Base-by-base conservation (phyloP, 1,139 yeast species). In the Kodamaea ohmeri region DNA sequence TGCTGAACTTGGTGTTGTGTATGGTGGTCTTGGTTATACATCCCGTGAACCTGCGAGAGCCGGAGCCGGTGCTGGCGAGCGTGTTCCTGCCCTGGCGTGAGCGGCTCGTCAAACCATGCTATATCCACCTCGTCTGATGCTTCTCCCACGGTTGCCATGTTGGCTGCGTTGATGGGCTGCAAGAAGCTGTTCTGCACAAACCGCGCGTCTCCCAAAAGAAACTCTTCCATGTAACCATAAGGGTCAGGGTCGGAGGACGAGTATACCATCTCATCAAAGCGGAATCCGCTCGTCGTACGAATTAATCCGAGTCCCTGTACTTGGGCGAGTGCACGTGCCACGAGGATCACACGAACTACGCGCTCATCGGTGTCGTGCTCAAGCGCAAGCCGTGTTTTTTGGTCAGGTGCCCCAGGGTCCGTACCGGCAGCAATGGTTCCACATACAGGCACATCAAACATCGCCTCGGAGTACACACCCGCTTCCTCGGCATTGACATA, bases 401-500 rank as follows among this genome's bases (percentile, higher is more conserved):
- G 50, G 42, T 40, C 49, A 9, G 44, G 38, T 4, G 37, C 40
- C 5, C 37, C 44, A 26, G 34, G 40, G 11, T 32, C 39, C 40
- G 37, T 31, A 31, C 47, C 39, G 33, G 41, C 49, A 19, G 61
- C 50, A 3, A 59, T 54, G 4, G 80, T 75, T 3, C 90, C 92
- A 45, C 84, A 76, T 12, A 74, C 66, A 6, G 90, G 89, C 35
- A 77, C 60, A 58, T 83, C 90, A 51, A 83, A 76, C 44, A 80
- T 67, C 48, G 75, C 72, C 37, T 52, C 50, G 42, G 74, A 76
- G 37, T 61, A 58, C 13, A 83, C 76, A 5, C 90, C 90, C 3
- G 84, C 78, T 29, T 71, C 71, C 37, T 64, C 71, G 34, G 70
- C 63, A 38, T 69, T 75, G 29, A 65, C 65, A 47, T 74, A 79